Evolutionary conservation across 1,284 basidiomycete species (phyloP).

Genomic region (Trichosporon sp.): DNA sequence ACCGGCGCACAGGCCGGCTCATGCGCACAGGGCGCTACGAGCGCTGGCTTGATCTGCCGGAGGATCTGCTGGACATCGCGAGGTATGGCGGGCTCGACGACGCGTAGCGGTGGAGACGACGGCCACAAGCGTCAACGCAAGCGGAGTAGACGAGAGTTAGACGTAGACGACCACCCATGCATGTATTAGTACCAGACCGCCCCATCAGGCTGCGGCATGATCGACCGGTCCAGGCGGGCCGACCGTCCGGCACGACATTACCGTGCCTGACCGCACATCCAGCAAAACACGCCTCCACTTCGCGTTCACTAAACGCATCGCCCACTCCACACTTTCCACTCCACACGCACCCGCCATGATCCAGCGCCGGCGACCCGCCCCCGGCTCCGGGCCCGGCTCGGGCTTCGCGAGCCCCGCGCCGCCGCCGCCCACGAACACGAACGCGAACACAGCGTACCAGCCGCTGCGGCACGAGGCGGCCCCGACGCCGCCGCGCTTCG

Average conservation of each 20-base stretch:
- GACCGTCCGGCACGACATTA: neutral
- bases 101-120: too few species aligned
- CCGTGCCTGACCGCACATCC: neutral
- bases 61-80: constrained; percentile 12
- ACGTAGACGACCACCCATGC: neutral
- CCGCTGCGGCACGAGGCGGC: neutral
- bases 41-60: constrained; percentile 20
- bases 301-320: neutral
- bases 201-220: neutral
- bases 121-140: too few species aligned
- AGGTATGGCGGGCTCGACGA: neutral
- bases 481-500: neutral
- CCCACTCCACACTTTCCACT: neutral
- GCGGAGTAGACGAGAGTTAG: neutral
- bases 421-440: too few species aligned
- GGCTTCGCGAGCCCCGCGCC: neutral
- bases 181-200: neutral
- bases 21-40: constrained; percentile 26
- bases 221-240: neutral
- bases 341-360: constrained; percentile 2
- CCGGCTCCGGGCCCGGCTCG: neutral
- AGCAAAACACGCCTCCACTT: neutral
- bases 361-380: constrained; percentile 8
- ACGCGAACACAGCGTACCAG: neutral
- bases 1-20: constrained; percentile 42